Conservation (phyloP, 345 rosid genomes). For the Corchorus olitorius region DNA sequence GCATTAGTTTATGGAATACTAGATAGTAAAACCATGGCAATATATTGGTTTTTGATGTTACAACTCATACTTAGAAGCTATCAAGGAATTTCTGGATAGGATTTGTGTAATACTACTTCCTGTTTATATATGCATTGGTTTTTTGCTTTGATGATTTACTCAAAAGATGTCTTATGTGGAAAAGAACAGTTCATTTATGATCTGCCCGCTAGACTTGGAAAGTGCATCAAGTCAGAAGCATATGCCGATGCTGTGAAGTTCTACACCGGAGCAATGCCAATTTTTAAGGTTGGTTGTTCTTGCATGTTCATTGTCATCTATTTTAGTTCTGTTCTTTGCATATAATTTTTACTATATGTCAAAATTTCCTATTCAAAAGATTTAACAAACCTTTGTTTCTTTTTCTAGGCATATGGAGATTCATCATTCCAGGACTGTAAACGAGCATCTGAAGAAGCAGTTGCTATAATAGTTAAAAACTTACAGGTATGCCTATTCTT, state of each 20-base stretch:
- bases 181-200: constrained; percentile 98
- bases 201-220: constrained; percentile 94
- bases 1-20: constrained; percentile 7
- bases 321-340: neutral
- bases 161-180: constrained; percentile 43
- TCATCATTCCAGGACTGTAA: constrained; percentile 97
- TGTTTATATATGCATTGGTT: neutral
- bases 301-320: constrained; percentile 3
- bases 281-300: constrained; percentile 65
- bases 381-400: constrained; percentile 22
- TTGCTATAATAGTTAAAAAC: constrained; percentile 63
- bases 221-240: constrained; percentile 86
- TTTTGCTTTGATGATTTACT: constrained; percentile 33
- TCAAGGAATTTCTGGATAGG: neutral
- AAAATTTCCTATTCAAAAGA: constrained; percentile 4
- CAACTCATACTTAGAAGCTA: constrained; percentile 7
- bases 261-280: constrained; percentile 97
- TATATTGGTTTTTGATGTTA: constrained; percentile 1
- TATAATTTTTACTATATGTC: constrained; percentile 4
- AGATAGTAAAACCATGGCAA: neutral
- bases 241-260: constrained; percentile 97
- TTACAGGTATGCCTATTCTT: constrained; percentile 63
- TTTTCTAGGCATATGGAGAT: constrained; percentile 85
- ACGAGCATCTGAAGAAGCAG: constrained; percentile 93
- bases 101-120: neutral